phyloP scores from a whole-genome alignment of 75 land plant species.

The Cryptomeria japonica region DNA sequence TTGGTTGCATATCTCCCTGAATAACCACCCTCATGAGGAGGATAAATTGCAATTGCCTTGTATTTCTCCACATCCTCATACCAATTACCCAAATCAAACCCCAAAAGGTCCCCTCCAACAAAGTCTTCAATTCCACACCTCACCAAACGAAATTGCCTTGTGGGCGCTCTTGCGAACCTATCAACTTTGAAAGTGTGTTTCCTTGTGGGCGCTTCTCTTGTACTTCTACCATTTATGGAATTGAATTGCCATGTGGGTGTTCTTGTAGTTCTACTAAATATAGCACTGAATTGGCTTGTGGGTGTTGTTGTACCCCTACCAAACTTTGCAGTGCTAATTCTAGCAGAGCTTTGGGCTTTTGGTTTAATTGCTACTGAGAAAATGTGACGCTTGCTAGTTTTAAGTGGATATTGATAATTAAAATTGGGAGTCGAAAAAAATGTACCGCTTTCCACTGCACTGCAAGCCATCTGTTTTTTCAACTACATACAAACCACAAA shows the following conservation, averaged over 20 bases:
- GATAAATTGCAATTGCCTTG: constrained; percentile 74
- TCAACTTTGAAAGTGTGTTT: not conserved
- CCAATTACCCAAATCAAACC: constrained; percentile 75
- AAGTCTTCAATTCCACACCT: constrained; percentile 51
- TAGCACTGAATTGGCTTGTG: not conserved
- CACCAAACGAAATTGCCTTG: constrained; percentile 4
- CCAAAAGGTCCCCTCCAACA: constrained; percentile 75
- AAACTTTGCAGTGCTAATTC: not conserved
- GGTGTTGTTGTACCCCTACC: not conserved
- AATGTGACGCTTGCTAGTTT: not conserved
- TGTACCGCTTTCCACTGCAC: not conserved
- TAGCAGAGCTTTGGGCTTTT: not conserved
- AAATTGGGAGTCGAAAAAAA: not conserved
- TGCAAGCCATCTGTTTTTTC: not conserved
- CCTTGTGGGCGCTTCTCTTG: not conserved
- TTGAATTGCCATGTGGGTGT: not conserved
- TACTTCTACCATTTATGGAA: not conserved
- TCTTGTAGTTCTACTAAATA: not conserved
- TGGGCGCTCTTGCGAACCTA: not conserved
- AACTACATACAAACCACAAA: not conserved
- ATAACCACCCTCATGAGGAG: constrained; percentile 87
- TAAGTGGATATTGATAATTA: not conserved
- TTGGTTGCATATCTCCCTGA: constrained; percentile 76
- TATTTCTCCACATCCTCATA: constrained; percentile 74
- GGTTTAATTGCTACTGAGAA: not conserved